Evolutionary conservation across 1,284 basidiomycete species (phyloP), one percentile per base, ranked within the genome.

Genomic region (Heterobasidion occidentale): DNA sequence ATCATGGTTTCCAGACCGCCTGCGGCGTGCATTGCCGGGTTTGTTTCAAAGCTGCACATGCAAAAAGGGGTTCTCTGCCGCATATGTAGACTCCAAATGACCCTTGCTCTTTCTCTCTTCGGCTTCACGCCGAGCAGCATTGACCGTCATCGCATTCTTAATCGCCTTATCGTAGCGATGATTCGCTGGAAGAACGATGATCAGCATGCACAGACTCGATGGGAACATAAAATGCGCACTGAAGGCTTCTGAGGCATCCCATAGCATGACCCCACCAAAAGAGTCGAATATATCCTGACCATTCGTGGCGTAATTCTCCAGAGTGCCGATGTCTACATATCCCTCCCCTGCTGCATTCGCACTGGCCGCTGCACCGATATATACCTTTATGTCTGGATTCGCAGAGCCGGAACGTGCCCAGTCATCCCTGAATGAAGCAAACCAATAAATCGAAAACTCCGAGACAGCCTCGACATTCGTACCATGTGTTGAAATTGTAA

Each of bases 201-300:
- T 9, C 20, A 20, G 48, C 9, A 53, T 27, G 36, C 34, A 17
- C 48, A 36, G 17, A 38, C 44, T 12, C 15, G 14, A 46, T 20
- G 8, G n/a, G 34, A 20, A 2, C 2, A 36, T 9, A 15, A 7
- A 35, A 36, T 7, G 63, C 67, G 52, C 52, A 68, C 67, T 59
- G 56, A 63, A 60, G 0, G 68, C 67, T 19, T 63, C 60, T 46
- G 66, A 67, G 17, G 62, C 66, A 47, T 70, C 68, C 67, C 67
- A 70, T 51, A 84, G 70, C 84, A 86, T 86, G 17, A 82, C 73
- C n/a, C 83, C 84, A 8, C 84, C 84, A 62, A 86, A 84, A 34
- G 80, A 82, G 11, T 78, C 74, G 60, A 75, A 86, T 59, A 74
- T 69, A 6, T 70, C 58, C 54, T 76, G 73, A 15, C 74, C 79